phyloP scores from a whole-genome alignment of 2,329 filamentous ascomycete species.

The Juglanconis sp. region DNA sequence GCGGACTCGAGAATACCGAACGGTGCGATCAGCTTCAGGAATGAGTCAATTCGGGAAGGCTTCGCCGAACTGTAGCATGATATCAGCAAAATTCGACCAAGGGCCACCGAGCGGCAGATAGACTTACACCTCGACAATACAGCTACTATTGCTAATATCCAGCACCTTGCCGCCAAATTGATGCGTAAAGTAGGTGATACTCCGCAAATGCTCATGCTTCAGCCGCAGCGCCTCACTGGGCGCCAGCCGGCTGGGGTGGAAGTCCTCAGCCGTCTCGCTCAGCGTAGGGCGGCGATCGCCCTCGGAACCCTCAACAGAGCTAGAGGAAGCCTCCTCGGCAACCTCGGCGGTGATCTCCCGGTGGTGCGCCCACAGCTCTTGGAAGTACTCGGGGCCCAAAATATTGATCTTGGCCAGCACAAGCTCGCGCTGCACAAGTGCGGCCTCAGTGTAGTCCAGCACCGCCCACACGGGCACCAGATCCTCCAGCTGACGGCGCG shows the following conservation, averaged over 20 bases:
- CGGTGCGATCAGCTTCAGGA: slow-evolving; percentile 90
- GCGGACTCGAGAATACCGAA: slow-evolving; percentile 97
- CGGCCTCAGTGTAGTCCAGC: slow-evolving; percentile 88
- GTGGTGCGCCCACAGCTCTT: slow-evolving; percentile 93
- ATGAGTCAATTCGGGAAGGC: slow-evolving; percentile 89
- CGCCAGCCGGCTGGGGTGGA: slow-evolving; percentile 84
- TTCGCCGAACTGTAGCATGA: slow-evolving; percentile 71
- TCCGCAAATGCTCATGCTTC: slow-evolving; percentile 96
- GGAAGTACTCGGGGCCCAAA: slow-evolving; percentile 94
- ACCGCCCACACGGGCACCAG: slow-evolving; percentile 98
- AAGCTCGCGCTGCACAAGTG: slow-evolving; percentile 92
- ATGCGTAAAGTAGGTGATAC: slow-evolving; percentile 93
- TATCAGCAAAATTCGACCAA: slow-evolving; percentile 16
- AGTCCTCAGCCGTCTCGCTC: slow-evolving; percentile 60
- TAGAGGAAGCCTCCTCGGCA: slow-evolving; percentile 38
- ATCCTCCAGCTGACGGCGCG: slow-evolving; percentile 90
- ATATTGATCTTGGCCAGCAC: slow-evolving; percentile 96
- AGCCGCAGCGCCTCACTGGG: slow-evolving; percentile 86
- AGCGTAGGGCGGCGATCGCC: slow-evolving; percentile 34
- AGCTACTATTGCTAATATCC: slow-evolving; percentile 97
- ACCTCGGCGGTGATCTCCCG: slow-evolving; percentile 69
- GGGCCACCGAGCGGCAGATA: not conserved
- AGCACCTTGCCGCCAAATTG: slow-evolving; percentile 97
- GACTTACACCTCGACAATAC: slow-evolving; percentile 92
- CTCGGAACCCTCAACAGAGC: slow-evolving; percentile 27